Conservation (phyloP, 1,284 basidiomycete genomes). For the Cerrena zonata region DNA sequence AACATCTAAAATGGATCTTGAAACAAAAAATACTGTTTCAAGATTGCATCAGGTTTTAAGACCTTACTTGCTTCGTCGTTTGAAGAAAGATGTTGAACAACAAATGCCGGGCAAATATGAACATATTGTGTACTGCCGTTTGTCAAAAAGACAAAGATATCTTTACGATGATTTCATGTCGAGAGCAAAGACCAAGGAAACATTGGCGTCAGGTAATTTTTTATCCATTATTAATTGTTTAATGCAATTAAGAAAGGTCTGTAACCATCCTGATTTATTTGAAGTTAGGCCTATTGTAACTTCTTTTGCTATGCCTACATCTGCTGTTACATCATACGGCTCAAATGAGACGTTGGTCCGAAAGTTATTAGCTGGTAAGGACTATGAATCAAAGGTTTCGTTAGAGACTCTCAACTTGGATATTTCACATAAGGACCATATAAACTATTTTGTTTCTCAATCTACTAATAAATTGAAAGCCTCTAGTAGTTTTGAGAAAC, state of each 20-base stretch:
- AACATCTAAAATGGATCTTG: constrained; percentile 79
- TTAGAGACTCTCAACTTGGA: constrained; percentile 58
- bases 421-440: constrained; percentile 56
- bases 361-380: constrained; percentile 51
- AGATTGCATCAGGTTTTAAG: constrained; percentile 90
- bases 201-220: constrained; percentile 79
- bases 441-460: too few relatives aligned
- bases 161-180: constrained; percentile 99
- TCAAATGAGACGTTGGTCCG: constrained; percentile 85
- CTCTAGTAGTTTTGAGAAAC: too few relatives aligned
- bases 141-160: constrained; percentile 93
- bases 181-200: constrained; percentile 81
- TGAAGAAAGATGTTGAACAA: constrained; percentile 94
- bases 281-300: constrained; percentile 92
- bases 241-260: constrained; percentile 94
- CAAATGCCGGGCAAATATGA: constrained; percentile 94
- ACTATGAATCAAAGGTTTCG: constrained; percentile 74
- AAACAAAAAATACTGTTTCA: constrained; percentile 79
- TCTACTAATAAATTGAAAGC: too few relatives aligned
- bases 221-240: constrained; percentile 94
- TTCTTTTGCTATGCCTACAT: constrained; percentile 81
- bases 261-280: constrained; percentile 94
- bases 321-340: constrained; percentile 80
- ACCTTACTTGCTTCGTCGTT: constrained; percentile 88
- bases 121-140: constrained; percentile 84